Conservation (phyloP, 106 monocot species). For the Amphibolis antarctica region DNA sequence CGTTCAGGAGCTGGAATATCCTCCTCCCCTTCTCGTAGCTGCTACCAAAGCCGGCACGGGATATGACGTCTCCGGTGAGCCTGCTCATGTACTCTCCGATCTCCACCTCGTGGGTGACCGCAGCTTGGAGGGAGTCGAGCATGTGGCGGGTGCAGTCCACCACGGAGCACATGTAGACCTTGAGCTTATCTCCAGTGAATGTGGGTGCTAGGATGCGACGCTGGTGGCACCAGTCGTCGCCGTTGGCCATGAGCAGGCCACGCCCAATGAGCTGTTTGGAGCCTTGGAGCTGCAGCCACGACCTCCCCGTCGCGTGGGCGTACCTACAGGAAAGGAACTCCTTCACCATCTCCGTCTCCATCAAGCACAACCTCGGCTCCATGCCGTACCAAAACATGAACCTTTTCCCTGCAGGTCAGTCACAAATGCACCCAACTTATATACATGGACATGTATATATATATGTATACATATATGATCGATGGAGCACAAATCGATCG, state of each 20-base stretch:
- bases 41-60: constrained; percentile 64
- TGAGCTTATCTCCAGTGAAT: constrained; percentile 84
- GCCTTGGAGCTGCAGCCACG: constrained; percentile 81
- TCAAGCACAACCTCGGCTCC: constrained; percentile 88
- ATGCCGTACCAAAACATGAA: constrained; percentile 86
- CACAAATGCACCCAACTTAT: no score
- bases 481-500: no score
- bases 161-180: constrained; percentile 65
- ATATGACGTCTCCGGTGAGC: constrained; percentile 64
- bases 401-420: constrained; percentile 77
- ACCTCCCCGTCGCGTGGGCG: constrained; percentile 51
- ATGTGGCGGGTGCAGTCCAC: constrained; percentile 64
- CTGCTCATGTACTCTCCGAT: constrained; percentile 58
- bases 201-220: constrained; percentile 75
- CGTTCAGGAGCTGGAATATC: constrained; percentile 49
- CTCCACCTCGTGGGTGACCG: constrained; percentile 41
- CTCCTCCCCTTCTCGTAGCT: constrained; percentile 70
- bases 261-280: constrained; percentile 76
- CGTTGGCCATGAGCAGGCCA: constrained; percentile 88
- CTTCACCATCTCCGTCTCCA: constrained; percentile 68
- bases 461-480: no score
- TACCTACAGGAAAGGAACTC: constrained; percentile 75
- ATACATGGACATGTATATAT: no score
- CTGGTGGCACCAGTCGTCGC: constrained; percentile 71
- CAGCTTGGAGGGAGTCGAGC: constrained; percentile 23